Base-by-base conservation (phyloP, 495 filamentous ascomycete genomes). In the Penicillium steckii region DNA sequence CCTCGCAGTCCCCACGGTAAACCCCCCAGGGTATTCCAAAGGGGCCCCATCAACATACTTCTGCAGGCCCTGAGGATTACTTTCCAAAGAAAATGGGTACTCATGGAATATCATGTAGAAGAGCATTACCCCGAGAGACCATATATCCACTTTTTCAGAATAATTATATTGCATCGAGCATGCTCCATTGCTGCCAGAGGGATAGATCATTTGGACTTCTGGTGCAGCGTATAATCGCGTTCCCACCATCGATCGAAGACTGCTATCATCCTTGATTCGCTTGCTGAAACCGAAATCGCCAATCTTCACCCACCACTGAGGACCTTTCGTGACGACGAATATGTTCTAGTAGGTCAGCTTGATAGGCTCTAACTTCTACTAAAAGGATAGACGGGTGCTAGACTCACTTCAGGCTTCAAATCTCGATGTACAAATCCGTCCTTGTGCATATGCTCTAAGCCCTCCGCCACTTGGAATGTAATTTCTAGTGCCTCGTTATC, bases 51-150 rank as follows among this genome's bases (percentile, higher is more conserved):
- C 12, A 12, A 29, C 27, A 12, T 29, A 29, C 12, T 29, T 29
- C 27, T 5, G 27, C 12, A 29, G 27, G 6, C 27, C 27, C 5
- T 29, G 27, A 6, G 27, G 27, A n/a, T n/a, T n/a, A 29, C 27
- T 29, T 29, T 29, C 12, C 35, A 40, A 40, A 1, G 22, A 0
- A 43, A 53, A 53, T 53, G 50, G 50, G 21, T 41, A 53, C 0
- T 1, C 2, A n/a, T 53, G 23, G 33, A 26, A 42, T 17, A 53
- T 8, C 30, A 33, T 33, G 30, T 13, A 13, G n/a, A 33, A 33
- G 8, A 13, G 8, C 10, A 33, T 13, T 6, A 13, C 30, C 12
- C 30, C 30, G 12, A 33, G 30, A 7, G 30, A 33, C 30, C 30
- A 33, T 6, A 33, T 13, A 12, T 33, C 30, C 8, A 33, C 30